Base-by-base conservation (phyloP, 2,329 filamentous ascomycete genomes). In the Colletotrichum liaoningense region DNA sequence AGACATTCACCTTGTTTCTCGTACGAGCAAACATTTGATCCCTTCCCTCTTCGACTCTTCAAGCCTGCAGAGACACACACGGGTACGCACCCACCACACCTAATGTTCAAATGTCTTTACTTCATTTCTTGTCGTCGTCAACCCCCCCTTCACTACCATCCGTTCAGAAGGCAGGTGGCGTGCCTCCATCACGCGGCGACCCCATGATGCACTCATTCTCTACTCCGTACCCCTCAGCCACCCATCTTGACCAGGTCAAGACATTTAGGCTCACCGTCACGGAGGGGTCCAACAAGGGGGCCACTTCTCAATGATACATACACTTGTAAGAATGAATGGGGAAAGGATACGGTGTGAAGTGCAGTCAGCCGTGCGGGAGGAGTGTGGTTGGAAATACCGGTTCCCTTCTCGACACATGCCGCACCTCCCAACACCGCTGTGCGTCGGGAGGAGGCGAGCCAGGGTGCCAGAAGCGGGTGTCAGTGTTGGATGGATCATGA, bases 111-210 rank as follows among this genome's bases (percentile, higher is more conserved):
- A 16, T 55, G 49, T 59, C 66, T 56, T n/a, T 60, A 24, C 28
- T 26, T 38, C 55, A 30, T 22, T 56, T n/a, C 42, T 49, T 49
- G 42, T 6, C 42, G 42, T 22, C 5, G 16, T 49, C 42, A 64
- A 49, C 52, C 52, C 22, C n/a, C 55, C 42, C 42, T 11, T 63
- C 58, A 63, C 49, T 42, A 59, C 57, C 57, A 63, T 38, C 28
- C 38, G 30, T 30, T 66, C 52, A 55, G 24, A 55, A 59, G 33
- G 28, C 12, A 38, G 70, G 70, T 70, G 67, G 70, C 55, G 67
- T 73, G 70, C 66, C 59, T 60, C 70, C 70, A 73, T 73, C 67
- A 70, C 67, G 58, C 54, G 69, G 33, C 38, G 58, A 59, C 59
- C 69, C 59, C 69, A 64, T 72, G 69, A 69, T 72, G 42, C 69